Conservation (phyloP, 148 eudicot species). For the Limonium bicolor region DNA sequence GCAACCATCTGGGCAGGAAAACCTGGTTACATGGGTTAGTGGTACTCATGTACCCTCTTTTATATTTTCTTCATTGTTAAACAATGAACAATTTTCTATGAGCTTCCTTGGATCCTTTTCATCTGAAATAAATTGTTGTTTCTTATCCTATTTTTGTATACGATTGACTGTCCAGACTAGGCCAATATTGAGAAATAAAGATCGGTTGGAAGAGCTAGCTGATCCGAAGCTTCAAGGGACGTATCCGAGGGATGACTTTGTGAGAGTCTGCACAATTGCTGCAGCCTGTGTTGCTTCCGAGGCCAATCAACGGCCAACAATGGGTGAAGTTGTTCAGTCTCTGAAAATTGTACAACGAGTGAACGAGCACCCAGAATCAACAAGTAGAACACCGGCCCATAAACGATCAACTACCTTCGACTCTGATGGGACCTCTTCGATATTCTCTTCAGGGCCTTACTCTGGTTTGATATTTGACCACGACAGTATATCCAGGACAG, state of each 20-base stretch:
- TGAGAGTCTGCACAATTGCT: conserved; percentile 85
- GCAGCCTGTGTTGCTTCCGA: conserved; percentile 95
- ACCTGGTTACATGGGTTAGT: conserved; percentile 96
- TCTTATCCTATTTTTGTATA: neutral
- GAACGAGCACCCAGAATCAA: conserved; percentile 52
- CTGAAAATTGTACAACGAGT: conserved; percentile 90
- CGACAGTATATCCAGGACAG: conserved; percentile 48
- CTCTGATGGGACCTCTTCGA: conserved; percentile 82
- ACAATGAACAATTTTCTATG: neutral
- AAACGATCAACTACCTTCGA: conserved; percentile 79
- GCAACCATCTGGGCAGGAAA: conserved; percentile 91
- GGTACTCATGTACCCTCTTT: neutral
- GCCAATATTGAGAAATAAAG: conserved; percentile 74
- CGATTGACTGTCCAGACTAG: conserved; percentile 59
- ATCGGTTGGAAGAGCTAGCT: conserved; percentile 64
- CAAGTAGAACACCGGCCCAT: conserved; percentile 29
- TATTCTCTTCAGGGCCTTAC: conserved; percentile 85
- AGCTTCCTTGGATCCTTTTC: neutral
- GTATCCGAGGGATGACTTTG: conserved; percentile 75
- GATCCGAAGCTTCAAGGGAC: conserved; percentile 64
- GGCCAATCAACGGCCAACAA: conserved; percentile 85
- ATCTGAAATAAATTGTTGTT: neutral
- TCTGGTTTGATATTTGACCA: conserved; percentile 73
- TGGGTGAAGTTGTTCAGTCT: conserved; percentile 97
- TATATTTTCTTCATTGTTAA: neutral